Conservation (phyloP, 768 basidiomycete genomes). For the Suillus weaverae region DNA sequence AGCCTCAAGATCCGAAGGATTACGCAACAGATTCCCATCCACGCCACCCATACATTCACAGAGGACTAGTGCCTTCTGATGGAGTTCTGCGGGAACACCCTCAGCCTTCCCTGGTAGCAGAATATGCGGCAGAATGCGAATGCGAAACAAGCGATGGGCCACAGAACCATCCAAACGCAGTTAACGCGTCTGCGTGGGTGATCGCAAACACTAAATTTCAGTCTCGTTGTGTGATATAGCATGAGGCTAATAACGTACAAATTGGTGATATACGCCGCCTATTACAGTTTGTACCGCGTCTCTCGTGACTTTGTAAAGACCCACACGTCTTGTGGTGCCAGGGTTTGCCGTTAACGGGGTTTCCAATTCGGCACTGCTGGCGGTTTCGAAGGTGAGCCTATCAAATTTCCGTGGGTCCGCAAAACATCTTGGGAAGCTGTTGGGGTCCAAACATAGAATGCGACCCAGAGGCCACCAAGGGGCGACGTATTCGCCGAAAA, state of each 20-base stretch:
- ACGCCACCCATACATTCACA: slow-evolving; percentile 30
- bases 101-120: slow-evolving; percentile 26
- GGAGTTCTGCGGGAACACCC: slow-evolving; percentile 32
- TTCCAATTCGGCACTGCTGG: slow-evolving; percentile 23
- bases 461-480: slow-evolving; percentile 70
- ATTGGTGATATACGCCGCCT: slow-evolving; percentile 77
- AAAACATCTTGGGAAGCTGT: slow-evolving; percentile 43
- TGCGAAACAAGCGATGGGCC: slow-evolving; percentile 34
- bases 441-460: slow-evolving; percentile 70
- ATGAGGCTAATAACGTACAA: slow-evolving; percentile 50
- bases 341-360: slow-evolving; percentile 29
- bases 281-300: slow-evolving; percentile 73
- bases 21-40: slow-evolving; percentile 19
- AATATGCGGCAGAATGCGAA: slow-evolving; percentile 33
- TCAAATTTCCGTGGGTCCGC: slow-evolving; percentile 9
- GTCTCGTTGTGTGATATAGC: background rate
- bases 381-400: background rate
- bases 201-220: slow-evolving; percentile 10
- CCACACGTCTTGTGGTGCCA: slow-evolving; percentile 51
- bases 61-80: slow-evolving; percentile 22
- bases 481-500: slow-evolving; percentile 75
- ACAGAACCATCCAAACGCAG: slow-evolving; percentile 31
- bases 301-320: slow-evolving; percentile 75
- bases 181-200: background rate
- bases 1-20: slow-evolving; percentile 11